Percentiles rank a stretch among this genome's conserved stretches.
phyloP scores from a whole-genome alignment of 495 filamentous ascomycete species.

The Aspergillus leporis region DNA sequence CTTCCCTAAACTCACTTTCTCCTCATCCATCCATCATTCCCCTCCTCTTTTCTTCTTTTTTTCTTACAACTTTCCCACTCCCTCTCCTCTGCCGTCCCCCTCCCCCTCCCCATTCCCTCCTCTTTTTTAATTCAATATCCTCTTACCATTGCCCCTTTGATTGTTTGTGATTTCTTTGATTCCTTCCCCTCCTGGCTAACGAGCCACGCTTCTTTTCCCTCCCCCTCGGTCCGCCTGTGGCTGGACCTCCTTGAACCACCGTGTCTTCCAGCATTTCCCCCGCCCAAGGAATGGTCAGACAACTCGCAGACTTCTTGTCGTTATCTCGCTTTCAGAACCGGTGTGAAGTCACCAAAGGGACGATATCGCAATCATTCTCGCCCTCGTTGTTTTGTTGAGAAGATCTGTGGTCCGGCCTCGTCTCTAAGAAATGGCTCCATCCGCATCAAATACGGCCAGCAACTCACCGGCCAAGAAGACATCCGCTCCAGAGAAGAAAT shows the following conservation, averaged over 20 bases:
- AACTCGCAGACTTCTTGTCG: slow-evolving; percentile 46
- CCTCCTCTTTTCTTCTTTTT: slow-evolving; percentile 27
- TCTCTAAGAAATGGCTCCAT: slow-evolving; percentile 46
- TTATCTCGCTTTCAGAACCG: slow-evolving; percentile 51
- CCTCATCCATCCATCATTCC: slow-evolving; percentile 27
- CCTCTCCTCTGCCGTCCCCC: slow-evolving; percentile 34
- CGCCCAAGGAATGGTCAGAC: slow-evolving; percentile 53
- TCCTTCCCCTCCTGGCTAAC: slow-evolving; percentile 24
- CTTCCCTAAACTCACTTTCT: slow-evolving; percentile 31
- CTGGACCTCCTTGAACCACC: slow-evolving; percentile 49
- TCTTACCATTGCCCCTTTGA: slow-evolving; percentile 36
- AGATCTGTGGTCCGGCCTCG: slow-evolving; percentile 37
- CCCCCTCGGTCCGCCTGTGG: slow-evolving; percentile 47
- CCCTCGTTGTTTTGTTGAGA: slow-evolving; percentile 42
- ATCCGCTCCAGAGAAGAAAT: slow-evolving; percentile 86
- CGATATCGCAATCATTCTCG: slow-evolving; percentile 49
- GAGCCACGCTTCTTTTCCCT: slow-evolving; percentile 38
- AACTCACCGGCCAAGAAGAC: slow-evolving; percentile 58
- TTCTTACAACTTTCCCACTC: slow-evolving; percentile 21
- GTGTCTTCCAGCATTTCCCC: slow-evolving; percentile 36
- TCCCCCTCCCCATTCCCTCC: slow-evolving; percentile 28
- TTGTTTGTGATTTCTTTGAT: slow-evolving; percentile 24
- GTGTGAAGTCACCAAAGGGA: slow-evolving; percentile 53
- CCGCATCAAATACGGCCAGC: slow-evolving; percentile 67
- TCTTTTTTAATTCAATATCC: slow-evolving; percentile 38